A percentile compares a stretch with the other conserved stretches of the same genome.
These are phyloP conservation scores for Funneliformis mosseae DNA, from an alignment of 192 early-diverging fungal species.

Conservation along the genomic window DNA sequence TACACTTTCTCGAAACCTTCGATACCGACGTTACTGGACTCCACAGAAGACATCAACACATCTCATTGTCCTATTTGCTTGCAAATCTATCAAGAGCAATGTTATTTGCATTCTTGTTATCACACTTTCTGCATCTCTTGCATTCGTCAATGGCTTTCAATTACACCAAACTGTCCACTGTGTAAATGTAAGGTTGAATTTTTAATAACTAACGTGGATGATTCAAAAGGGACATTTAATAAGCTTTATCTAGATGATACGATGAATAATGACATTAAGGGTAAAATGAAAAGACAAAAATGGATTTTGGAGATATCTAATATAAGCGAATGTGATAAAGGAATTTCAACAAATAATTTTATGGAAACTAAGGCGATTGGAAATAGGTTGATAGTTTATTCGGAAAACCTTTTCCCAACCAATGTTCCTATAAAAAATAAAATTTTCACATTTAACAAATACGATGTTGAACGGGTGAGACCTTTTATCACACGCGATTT, in stretches of 20 bases:
- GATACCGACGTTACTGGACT: neutral
- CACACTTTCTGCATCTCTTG: conserved; percentile 10
- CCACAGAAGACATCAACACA: neutral
- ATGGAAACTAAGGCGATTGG: neutral
- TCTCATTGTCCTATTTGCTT: neutral
- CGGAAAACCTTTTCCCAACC: neutral
- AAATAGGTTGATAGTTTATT: neutral
- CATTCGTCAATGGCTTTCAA: neutral
- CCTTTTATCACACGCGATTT: conserved; percentile 15
- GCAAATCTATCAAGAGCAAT: neutral
- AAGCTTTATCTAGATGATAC: neutral
- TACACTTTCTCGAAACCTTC: neutral
- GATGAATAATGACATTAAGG: neutral
- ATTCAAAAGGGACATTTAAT: neutral
- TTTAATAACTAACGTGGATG: neutral
- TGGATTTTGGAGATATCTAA: conserved; percentile 3
- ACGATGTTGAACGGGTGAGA: neutral
- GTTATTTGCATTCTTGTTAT: conserved; percentile 11
- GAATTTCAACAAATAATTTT: neutral
- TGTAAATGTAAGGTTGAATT: conserved; percentile 1
- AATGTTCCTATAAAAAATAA: neutral
- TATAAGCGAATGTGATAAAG: neutral
- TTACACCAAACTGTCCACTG: neutral
- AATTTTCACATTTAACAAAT: neutral
- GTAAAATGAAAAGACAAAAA: neutral